phyloP scores from a whole-genome alignment of 2,329 filamentous ascomycete species.

The Bipolaris gigantea region DNA sequence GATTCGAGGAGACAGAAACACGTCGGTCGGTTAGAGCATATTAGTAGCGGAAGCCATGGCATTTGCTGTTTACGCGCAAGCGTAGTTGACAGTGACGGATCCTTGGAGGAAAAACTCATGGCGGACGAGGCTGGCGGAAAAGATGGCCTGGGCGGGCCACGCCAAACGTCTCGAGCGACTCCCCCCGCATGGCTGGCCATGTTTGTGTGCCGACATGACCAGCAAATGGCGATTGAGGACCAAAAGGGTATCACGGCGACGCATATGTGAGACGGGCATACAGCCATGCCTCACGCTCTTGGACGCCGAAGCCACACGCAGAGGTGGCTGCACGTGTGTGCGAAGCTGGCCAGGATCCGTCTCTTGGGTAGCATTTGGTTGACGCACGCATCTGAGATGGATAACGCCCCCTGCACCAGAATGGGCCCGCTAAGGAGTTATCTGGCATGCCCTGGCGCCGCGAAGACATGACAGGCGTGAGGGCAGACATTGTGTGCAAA shows the following conservation, averaged over 20 bases:
- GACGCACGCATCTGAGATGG: constrained; percentile 4
- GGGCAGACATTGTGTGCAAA: constrained; percentile 11
- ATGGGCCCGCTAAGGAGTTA: constrained; percentile 6
- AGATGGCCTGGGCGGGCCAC: constrained; percentile 4
- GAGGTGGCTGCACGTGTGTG: constrained; percentile 11
- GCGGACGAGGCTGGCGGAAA: constrained; percentile 15
- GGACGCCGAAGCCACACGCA: constrained; percentile 9
- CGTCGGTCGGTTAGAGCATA: constrained; percentile 1
- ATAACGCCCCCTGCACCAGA: background rate
- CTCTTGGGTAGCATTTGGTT: constrained; percentile 17
- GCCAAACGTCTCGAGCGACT: constrained; percentile 5
- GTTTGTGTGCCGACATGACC: background rate
- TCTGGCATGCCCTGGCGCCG: constrained; percentile 12
- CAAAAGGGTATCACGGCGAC: constrained; percentile 27
- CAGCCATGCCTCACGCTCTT: constrained; percentile 7
- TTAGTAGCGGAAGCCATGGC: constrained; percentile 9
- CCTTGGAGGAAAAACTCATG: background rate
- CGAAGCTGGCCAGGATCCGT: constrained; percentile 3
- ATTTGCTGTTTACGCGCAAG: constrained; percentile 31
- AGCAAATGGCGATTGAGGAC: constrained; percentile 14
- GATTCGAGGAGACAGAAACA: constrained; percentile 12
- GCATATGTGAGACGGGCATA: constrained; percentile 16
- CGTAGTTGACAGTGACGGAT: constrained; percentile 3
- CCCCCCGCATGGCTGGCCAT: constrained; percentile 1
- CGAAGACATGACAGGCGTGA: constrained; percentile 20